A percentile compares a stretch with the other conserved stretches of the same genome.
Evolutionary conservation across 768 basidiomycete species (phyloP).

Genomic region (Leccinum disarticulatum): DNA sequence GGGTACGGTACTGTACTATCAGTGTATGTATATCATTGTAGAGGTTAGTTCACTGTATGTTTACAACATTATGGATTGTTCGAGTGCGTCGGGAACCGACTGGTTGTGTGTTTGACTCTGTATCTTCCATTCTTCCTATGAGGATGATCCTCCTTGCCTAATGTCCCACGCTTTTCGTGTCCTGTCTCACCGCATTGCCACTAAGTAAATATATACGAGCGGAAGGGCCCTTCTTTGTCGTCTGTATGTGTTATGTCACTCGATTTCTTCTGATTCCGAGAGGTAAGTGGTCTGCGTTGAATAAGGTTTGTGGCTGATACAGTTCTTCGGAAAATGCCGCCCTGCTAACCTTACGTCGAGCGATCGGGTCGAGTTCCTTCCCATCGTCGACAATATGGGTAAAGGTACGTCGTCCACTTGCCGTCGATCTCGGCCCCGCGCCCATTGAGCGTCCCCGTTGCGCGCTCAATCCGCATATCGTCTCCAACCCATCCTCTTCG

Average conservation of each 20-base stretch:
- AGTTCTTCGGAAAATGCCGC: neutral
- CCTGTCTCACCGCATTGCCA: too few species aligned
- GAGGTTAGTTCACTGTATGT: neutral
- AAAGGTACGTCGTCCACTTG: slow-evolving; percentile 48
- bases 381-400: slow-evolving; percentile 63
- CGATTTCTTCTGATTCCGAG: too few species aligned
- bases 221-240: too few species aligned
- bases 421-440: neutral
- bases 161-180: too few species aligned
- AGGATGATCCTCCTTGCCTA: too few species aligned
- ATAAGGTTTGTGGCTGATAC: slow-evolving; percentile 2
- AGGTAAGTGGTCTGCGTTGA: too few species aligned
- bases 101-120: neutral
- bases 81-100: neutral
- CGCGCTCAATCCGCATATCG: neutral
- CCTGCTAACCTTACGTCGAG: neutral
- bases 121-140: too few species aligned
- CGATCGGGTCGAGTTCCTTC: neutral
- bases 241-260: too few species aligned
- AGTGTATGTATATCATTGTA: neutral
- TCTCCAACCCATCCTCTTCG: too few species aligned
- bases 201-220: too few species aligned
- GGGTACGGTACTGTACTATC: neutral
- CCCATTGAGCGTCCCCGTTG: neutral
- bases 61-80: neutral